These are phyloP conservation scores for Glutinoglossum americanum DNA, from an alignment of 495 filamentous ascomycete species.

Conservation along the genomic window DNA sequence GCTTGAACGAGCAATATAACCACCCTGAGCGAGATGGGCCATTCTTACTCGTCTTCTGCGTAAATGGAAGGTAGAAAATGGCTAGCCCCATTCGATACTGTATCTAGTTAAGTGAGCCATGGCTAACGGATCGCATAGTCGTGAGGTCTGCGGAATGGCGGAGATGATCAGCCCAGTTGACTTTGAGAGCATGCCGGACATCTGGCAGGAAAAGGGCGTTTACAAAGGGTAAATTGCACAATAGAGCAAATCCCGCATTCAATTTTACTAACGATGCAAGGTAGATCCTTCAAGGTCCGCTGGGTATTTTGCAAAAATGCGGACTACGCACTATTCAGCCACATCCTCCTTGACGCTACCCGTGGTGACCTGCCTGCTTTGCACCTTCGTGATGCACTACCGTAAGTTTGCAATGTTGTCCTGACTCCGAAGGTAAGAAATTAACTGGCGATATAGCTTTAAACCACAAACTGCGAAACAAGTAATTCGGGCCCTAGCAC, in stretches of 20 bases:
- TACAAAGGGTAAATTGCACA: background rate
- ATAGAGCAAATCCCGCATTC: background rate
- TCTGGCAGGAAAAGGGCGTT: background rate
- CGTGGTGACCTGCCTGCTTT: background rate
- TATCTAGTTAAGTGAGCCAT: background rate
- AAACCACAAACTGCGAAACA: background rate
- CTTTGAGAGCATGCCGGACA: background rate
- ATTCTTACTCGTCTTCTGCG: background rate
- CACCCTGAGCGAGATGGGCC: background rate
- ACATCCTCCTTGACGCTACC: background rate
- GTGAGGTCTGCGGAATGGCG: background rate
- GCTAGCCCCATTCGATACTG: background rate
- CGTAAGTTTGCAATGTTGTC: background rate
- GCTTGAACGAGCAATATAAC: background rate
- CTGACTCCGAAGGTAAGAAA: background rate
- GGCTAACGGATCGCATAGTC: background rate
- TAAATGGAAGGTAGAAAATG: background rate
- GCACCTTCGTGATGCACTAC: background rate
- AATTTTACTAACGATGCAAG: background rate
- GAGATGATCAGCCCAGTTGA: conserved; percentile 1
- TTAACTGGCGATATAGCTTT: background rate
- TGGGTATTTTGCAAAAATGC: background rate
- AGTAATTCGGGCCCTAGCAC: background rate
- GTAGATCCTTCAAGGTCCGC: background rate
- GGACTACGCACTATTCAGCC: background rate